Evolutionary conservation across 106 monocot genomes (phyloP).

Genomic region (Alisma plantagoaquatica): DNA sequence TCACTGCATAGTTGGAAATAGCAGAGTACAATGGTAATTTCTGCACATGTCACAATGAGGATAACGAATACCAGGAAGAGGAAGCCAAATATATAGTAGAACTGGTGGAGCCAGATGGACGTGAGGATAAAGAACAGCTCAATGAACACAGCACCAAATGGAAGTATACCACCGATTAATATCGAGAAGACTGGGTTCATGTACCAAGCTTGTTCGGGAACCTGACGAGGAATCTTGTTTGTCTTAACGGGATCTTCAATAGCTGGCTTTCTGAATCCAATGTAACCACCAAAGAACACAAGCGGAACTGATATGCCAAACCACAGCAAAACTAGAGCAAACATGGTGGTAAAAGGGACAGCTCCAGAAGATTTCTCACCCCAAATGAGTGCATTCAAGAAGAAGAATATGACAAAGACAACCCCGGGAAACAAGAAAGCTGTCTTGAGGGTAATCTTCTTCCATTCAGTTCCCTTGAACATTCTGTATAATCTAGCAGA

Average conservation of each 20-base stretch:
- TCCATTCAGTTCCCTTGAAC: slow-evolving; percentile 93
- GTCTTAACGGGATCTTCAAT: slow-evolving; percentile 92
- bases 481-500: slow-evolving; percentile 75
- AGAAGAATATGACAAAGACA: slow-evolving; percentile 63
- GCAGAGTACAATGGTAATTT: slow-evolving; percentile 93
- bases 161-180: slow-evolving; percentile 92
- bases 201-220: slow-evolving; percentile 96
- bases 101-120: slow-evolving; percentile 98
- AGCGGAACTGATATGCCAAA: slow-evolving; percentile 96
- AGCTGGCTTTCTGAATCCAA: slow-evolving; percentile 82
- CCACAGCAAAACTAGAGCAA: slow-evolving; percentile 86
- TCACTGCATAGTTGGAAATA: slow-evolving; percentile 99
- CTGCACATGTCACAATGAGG: slow-evolving; percentile 81
- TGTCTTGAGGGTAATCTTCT: slow-evolving; percentile 63
- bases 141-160: slow-evolving; percentile 94
- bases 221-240: slow-evolving; percentile 94
- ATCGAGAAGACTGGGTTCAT: slow-evolving; percentile 93
- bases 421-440: slow-evolving; percentile 70
- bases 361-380: slow-evolving; percentile 96
- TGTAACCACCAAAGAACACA: slow-evolving; percentile 67
- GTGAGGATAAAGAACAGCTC: slow-evolving; percentile 98
- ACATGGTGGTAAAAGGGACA: slow-evolving; percentile 97
- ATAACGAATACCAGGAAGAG: slow-evolving; percentile 90
- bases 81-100: slow-evolving; percentile 98
- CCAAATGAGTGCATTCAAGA: slow-evolving; percentile 88